Evolutionary conservation across 306 rosid genomes (phyloP).

Genomic region (Sesbania bispinosa): DNA sequence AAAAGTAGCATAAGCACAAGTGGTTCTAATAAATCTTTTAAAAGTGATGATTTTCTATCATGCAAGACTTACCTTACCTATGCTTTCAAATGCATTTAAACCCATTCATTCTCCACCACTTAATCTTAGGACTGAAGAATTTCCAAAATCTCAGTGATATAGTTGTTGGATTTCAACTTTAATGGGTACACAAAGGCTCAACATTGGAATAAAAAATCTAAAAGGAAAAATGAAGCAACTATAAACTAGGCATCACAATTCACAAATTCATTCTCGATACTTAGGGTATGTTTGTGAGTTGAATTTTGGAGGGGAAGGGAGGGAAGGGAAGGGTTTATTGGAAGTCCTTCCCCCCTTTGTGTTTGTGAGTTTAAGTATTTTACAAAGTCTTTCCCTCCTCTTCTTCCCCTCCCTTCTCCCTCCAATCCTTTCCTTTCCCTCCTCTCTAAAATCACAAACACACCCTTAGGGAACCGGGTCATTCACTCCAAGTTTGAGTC

Average conservation of each 20-base stretch:
- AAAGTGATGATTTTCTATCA: not conserved
- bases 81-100: not conserved
- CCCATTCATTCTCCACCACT: not conserved
- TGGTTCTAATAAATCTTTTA: not conserved
- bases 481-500: slow-evolving; percentile 12
- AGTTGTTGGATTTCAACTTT: not conserved
- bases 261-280: no score
- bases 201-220: not conserved
- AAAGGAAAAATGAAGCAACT: not conserved
- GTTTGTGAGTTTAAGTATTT: no score
- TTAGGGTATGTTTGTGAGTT: no score
- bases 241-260: not conserved
- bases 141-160: slow-evolving; percentile 4
- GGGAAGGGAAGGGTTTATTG: no score
- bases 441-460: no score
- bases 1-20: slow-evolving; percentile 1
- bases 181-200: not conserved
- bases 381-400: no score
- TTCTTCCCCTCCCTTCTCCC: no score
- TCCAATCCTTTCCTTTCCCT: no score
- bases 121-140: not conserved
- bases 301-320: no score
- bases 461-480: slow-evolving; percentile 1
- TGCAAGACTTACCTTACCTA: not conserved
- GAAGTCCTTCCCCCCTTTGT: no score